phyloP scores from a whole-genome alignment of 352 stramenopile genomes.

The Phytophthora palmivora region DNA sequence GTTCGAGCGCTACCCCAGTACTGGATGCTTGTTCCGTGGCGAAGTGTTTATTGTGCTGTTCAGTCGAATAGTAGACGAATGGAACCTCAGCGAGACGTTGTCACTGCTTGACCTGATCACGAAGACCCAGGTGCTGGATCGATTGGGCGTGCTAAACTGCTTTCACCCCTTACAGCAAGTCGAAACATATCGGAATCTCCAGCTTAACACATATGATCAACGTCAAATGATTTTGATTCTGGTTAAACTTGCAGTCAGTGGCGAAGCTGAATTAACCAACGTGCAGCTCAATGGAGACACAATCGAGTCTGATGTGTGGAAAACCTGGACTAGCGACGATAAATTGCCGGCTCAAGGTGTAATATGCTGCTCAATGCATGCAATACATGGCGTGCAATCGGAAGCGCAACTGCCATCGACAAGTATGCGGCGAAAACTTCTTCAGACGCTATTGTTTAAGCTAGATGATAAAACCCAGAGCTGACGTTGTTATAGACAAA shows the following conservation, averaged over 20 bases:
- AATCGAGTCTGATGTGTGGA: constrained; percentile 62
- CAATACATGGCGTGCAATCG: constrained; percentile 45
- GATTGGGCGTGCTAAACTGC: constrained; percentile 65
- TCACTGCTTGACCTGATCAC: constrained; percentile 70
- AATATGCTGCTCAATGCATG: constrained; percentile 57
- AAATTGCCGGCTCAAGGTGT: constrained; percentile 54
- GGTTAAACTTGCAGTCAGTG: constrained; percentile 51
- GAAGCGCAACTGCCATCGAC: constrained; percentile 57
- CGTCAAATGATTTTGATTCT: constrained; percentile 64
- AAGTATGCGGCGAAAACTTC: constrained; percentile 64
- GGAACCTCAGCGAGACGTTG: constrained; percentile 70
- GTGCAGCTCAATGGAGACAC: constrained; percentile 53
- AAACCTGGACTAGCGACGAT: constrained; percentile 59
- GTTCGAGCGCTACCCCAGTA: constrained; percentile 66
- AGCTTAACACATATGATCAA: constrained; percentile 58
- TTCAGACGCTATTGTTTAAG: constrained; percentile 69
- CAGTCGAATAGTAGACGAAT: constrained; percentile 71
- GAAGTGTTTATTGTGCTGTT: constrained; percentile 82
- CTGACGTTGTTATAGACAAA: constrained; percentile 21
- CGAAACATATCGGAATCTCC: constrained; percentile 60
- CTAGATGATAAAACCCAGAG: constrained; percentile 58
- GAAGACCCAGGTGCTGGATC: constrained; percentile 71
- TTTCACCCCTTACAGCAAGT: constrained; percentile 68
- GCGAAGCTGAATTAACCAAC: constrained; percentile 58
- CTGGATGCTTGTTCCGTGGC: constrained; percentile 59